Percentiles rank a stretch among this genome's conserved stretches.
These are phyloP conservation scores for Aspergillus sp. DNA, from an alignment of 2,329 filamentous ascomycete species.

Conservation along the genomic window DNA sequence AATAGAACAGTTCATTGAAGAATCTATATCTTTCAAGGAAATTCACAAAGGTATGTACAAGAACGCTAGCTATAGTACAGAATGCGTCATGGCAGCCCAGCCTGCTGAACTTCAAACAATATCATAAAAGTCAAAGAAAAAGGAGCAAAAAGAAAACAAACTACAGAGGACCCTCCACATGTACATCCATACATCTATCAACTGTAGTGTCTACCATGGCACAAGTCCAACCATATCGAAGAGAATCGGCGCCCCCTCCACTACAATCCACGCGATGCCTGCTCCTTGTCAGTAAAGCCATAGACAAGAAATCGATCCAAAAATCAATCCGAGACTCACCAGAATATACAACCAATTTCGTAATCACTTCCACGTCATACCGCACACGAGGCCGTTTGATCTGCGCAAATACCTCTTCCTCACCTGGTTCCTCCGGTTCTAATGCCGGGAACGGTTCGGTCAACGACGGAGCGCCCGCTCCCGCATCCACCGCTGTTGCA, in stretches of 20 bases:
- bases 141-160: not conserved
- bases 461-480: constrained; percentile 22
- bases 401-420: constrained; percentile 78
- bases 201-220: not conserved
- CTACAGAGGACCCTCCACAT: not conserved
- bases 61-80: constrained; percentile 6
- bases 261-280: constrained; percentile 10
- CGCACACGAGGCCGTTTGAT: constrained; percentile 83
- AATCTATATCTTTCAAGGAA: too few relatives aligned
- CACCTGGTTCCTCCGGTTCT: constrained; percentile 49
- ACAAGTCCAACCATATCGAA: constrained; percentile 8
- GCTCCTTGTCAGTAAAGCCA: not conserved
- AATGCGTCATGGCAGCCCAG: constrained; percentile 2
- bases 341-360: constrained; percentile 90
- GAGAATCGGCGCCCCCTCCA: constrained; percentile 7
- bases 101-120: constrained; percentile 3
- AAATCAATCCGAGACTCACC: constrained; percentile 55
- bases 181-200: not conserved
- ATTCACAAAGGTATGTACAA: constrained; percentile 5
- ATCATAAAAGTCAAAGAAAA: not conserved
- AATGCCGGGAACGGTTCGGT: constrained; percentile 28
- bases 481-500: constrained; percentile 28
- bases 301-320: not conserved
- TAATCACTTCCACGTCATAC: constrained; percentile 98
- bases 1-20: too few relatives aligned